These are phyloP conservation scores for Acidiella bohemica DNA, from an alignment of 495 filamentous ascomycete genomes.

Conservation along the genomic window DNA sequence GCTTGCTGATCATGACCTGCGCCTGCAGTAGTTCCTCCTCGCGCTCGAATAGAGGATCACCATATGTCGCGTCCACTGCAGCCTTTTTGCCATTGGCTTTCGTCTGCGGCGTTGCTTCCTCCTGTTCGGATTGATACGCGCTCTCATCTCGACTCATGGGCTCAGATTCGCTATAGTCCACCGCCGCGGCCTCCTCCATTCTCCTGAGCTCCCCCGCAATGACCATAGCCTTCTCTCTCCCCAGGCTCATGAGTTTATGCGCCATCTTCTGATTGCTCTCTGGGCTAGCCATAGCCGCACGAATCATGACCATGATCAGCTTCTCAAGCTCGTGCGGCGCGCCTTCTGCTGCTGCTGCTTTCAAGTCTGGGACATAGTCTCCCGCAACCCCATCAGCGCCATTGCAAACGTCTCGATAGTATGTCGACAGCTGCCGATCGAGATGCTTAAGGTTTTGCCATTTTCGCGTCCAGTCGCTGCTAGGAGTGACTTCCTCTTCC, in stretches of 20 bases:
- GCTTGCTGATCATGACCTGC: slow-evolving; percentile 16
- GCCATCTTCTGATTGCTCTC: slow-evolving; percentile 29
- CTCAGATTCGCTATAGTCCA: slow-evolving; percentile 19
- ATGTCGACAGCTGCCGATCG: slow-evolving; percentile 50
- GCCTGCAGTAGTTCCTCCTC: slow-evolving; percentile 22
- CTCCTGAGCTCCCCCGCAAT: slow-evolving; percentile 27
- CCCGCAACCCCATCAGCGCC: slow-evolving; percentile 26
- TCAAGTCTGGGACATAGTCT: slow-evolving; percentile 40
- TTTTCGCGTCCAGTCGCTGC: slow-evolving; percentile 15
- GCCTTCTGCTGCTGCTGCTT: slow-evolving; percentile 39
- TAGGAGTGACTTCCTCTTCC: slow-evolving; percentile 34
- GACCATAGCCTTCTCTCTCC: slow-evolving; percentile 20
- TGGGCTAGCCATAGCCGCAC: slow-evolving; percentile 25
- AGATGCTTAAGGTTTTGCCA: slow-evolving; percentile 45
- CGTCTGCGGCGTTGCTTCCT: neutral
- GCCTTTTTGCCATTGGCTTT: slow-evolving; percentile 11
- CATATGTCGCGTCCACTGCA: slow-evolving; percentile 14
- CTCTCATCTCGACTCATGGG: slow-evolving; percentile 10
- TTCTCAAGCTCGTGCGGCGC: slow-evolving; percentile 21
- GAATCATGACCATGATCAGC: slow-evolving; percentile 25
- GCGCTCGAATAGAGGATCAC: slow-evolving; percentile 28
- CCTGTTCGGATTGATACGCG: slow-evolving; percentile 12
- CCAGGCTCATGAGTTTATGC: slow-evolving; percentile 24
- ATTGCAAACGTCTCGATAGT: slow-evolving; percentile 39
- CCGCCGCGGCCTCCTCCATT: slow-evolving; percentile 24